Evolutionary conservation across 2,329 filamentous ascomycete genomes (phyloP).

Genomic region (Nigrospora osmanthi): DNA sequence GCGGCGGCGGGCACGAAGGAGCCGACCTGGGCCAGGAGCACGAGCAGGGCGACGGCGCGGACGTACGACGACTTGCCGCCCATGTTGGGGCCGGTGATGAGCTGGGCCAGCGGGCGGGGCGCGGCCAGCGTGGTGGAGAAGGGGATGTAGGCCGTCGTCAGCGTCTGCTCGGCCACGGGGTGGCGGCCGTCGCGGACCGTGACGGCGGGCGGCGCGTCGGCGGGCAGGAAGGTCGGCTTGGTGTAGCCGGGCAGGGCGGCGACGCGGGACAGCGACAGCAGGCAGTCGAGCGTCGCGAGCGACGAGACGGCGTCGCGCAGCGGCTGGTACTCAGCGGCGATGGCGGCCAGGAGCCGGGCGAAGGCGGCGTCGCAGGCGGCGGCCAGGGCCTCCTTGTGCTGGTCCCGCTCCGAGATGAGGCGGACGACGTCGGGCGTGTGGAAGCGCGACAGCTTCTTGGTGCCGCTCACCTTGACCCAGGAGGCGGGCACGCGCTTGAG

Average conservation of each 20-base stretch:
- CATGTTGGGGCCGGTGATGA: conserved; percentile 98
- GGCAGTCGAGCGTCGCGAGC: conserved; percentile 81
- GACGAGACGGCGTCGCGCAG: conserved; percentile 83
- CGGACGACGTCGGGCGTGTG: conserved; percentile 86
- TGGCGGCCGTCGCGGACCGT: conserved; percentile 71
- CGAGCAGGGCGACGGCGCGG: conserved; percentile 81
- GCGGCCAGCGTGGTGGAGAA: conserved; percentile 73
- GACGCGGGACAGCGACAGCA: conserved; percentile 78
- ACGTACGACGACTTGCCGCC: conserved; percentile 98
- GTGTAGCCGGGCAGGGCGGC: conserved; percentile 82
- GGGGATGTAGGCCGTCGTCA: conserved; percentile 82
- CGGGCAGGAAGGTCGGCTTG: conserved; percentile 61
- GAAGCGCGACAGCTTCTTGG: conserved; percentile 86
- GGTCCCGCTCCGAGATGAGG: conserved; percentile 79
- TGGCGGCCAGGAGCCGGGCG: conserved; percentile 58
- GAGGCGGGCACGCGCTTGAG: conserved; percentile 86
- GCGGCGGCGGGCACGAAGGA: conserved; percentile 81
- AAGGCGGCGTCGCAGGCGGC: conserved; percentile 88
- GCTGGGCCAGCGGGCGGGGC: conserved; percentile 60
- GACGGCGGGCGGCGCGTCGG: conserved; percentile 59
- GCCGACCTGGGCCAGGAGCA: conserved; percentile 90
- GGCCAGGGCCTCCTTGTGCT: conserved; percentile 87
- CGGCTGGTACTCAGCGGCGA: conserved; percentile 78
- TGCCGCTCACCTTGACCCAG: conserved; percentile 91
- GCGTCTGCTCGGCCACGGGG: conserved; percentile 89